phyloP scores from a whole-genome alignment of 1,284 basidiomycete genomes.

The Puccinia brachypodii region DNA sequence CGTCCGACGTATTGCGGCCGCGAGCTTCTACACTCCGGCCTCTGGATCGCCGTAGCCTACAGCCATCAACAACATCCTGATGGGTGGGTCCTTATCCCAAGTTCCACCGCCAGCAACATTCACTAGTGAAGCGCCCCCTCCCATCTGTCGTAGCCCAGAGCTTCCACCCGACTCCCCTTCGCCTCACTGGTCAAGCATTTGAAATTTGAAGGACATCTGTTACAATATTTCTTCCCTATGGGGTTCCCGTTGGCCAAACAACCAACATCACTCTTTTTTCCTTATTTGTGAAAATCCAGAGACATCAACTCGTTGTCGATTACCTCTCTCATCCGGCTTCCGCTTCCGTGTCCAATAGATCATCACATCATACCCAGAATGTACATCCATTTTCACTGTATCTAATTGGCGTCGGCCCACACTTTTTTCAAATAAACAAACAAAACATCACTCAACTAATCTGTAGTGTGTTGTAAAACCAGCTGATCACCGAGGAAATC shows the following conservation, averaged over 20 bases:
- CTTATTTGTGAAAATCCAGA: background rate
- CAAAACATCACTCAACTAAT: background rate
- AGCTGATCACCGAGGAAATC: background rate
- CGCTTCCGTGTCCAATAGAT: background rate
- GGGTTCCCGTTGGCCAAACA: background rate
- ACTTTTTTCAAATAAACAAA: background rate
- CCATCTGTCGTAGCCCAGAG: background rate
- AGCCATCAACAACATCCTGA: too few relatives aligned
- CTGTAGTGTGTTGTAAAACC: background rate
- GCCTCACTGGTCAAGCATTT: background rate
- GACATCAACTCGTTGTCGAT: background rate
- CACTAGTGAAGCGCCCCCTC: background rate
- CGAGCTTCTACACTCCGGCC: slow-evolving; percentile 36
- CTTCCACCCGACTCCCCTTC: background rate
- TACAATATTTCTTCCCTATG: background rate
- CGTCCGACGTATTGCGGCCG: slow-evolving; percentile 43
- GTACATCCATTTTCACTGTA: slow-evolving; percentile 9
- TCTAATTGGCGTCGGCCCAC: background rate
- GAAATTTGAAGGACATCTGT: background rate
- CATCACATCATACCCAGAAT: background rate
- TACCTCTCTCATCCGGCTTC: background rate
- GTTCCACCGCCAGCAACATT: background rate
- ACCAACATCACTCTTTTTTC: background rate
- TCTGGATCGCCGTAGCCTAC: background rate
- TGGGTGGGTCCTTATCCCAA: background rate